Evolutionary conservation across 1,284 basidiomycete genomes (phyloP).

Genomic region (Fomitiporia mediterranea): DNA sequence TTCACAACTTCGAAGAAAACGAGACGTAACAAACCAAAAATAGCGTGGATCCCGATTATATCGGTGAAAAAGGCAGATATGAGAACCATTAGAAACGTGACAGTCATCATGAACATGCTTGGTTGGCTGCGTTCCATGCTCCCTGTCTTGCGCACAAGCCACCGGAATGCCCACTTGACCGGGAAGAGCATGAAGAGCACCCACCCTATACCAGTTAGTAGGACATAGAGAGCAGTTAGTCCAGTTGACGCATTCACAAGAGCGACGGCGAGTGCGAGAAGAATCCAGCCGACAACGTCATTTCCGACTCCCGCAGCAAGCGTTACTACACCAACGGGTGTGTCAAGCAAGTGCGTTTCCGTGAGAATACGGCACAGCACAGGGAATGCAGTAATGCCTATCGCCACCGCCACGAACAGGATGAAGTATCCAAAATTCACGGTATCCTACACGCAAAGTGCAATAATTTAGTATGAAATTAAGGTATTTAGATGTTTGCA

Average conservation of each 20-base stretch:
- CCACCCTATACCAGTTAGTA: slow-evolving; percentile 55
- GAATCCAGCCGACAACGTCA: slow-evolving; percentile 52
- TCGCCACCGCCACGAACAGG: slow-evolving; percentile 63
- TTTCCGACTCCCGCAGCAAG: slow-evolving; percentile 71
- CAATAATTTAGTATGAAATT: background rate
- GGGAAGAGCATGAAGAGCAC: slow-evolving; percentile 61
- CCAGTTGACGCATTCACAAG: slow-evolving; percentile 56
- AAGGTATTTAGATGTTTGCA: background rate
- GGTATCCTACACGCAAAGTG: slow-evolving; percentile 17
- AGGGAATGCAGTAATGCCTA: slow-evolving; percentile 60
- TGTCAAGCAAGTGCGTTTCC: slow-evolving; percentile 45
- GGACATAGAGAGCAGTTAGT: slow-evolving; percentile 56
- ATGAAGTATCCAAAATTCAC: slow-evolving; percentile 65
- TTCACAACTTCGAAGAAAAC: background rate
- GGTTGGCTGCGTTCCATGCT: slow-evolving; percentile 72
- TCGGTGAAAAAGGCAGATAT: slow-evolving; percentile 84
- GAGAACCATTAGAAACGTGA: slow-evolving; percentile 75
- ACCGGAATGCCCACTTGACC: slow-evolving; percentile 58
- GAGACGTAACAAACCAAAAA: slow-evolving; percentile 44
- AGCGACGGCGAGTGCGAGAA: slow-evolving; percentile 55
- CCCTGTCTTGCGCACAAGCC: slow-evolving; percentile 66
- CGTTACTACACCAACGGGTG: slow-evolving; percentile 61
- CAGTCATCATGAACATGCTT: slow-evolving; percentile 72
- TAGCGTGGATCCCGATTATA: slow-evolving; percentile 73
- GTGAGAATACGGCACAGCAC: slow-evolving; percentile 63